Base-by-base conservation (phyloP, 129 eudicot species). In the Erigeron canadensis region DNA sequence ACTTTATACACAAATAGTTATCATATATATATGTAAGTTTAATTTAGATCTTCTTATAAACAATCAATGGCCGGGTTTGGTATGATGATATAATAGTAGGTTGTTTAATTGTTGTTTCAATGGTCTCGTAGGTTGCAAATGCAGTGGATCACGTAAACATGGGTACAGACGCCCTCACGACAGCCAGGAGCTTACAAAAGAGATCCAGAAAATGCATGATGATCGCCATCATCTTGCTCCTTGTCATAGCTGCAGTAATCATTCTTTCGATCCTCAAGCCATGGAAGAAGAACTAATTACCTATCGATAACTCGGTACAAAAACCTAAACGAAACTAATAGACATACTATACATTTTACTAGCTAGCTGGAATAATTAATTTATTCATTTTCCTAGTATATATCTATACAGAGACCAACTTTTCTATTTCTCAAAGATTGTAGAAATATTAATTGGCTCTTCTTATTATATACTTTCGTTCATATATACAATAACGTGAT, bases 171-270 rank as follows among this genome's bases (percentile, higher is more conserved):
- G 95, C 95, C 23, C 91, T 90, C 6, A 80, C 89, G 10, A 85
- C 95, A 8, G 97, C 97, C 9, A 90, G 87, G 40, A 87, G 81
- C 80, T 75, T 90, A 81, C 97, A 90, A 79, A 90, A 85, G 80
- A 85, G 77, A 43, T 90, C 97, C 46, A 90, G 97, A 81, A 90
- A 90, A 83, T 90, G 95, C 74, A 90, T 87, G 95, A 85, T 71
- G 76, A 87, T 90, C 6, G 87, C 84, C 79, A 87, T 87, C 15
- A 77, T 78, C 43, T 69, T 85, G 79, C 69, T 90, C 34, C 83
- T 90, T 1, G 72, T 85, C 23, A 90, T 90, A 8, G 96, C 96
- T 21, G 40, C 75, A 48, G 75, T 90, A 40, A 64, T 90, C 38
- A 71, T 90, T 11, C 91, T 90, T 19, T 90, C 97, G 10, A 81